Evolutionary conservation across 2,329 filamentous ascomycete genomes (phyloP), one percentile per base, ranked within the genome.

Genomic region (Colletotrichum magnum): DNA sequence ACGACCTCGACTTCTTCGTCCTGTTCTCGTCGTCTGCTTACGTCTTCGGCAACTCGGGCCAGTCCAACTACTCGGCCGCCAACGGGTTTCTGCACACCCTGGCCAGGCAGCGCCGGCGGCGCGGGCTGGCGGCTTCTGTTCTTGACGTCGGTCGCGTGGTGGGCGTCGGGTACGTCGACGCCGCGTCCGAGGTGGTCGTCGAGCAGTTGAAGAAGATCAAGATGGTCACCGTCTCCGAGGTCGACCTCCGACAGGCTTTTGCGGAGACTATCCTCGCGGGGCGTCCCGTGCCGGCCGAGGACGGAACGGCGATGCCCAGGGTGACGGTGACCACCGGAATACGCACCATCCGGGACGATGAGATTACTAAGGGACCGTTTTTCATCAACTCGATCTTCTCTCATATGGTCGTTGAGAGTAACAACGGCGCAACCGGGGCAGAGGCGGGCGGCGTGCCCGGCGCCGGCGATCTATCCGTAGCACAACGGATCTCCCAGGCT

Each of bases 21-120:
- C 21, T 78, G 3, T 76, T 81, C 63, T 79, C 77, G 0, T 82
- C 80, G 0, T 10, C 77, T 1, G 57, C 73, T 1, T 47, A 43
- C 4, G 67, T 78, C 18, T 58, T 73, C 5, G 80, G 80, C 6
- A 79, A 77, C 51, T n/a, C 41, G 5, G 77, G 74, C 18, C 85
- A 88, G 71, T 69, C 78, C 2, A 83, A 81, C 71, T 88, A 88
- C 64, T 72, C 76, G 0, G 82, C 83, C 0, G 84, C 80, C 2
- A 86, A 86, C 70, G 67, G 69, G 6, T 87, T 79, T 4, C 21
- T 24, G 21, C 21, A 24, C 75, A 70, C 70, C 2, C 71, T 87
- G 0, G 80, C 78, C 0, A 47, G 67, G 0, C 74, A 82, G 6
- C 73, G 85, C 5, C 64, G 79, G 0, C 71, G 68, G 3, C 76